Percentiles rank a stretch among this genome's conserved stretches.
phyloP scores from a whole-genome alignment of 2,329 filamentous ascomycete species.

The Orbilia quercus region DNA sequence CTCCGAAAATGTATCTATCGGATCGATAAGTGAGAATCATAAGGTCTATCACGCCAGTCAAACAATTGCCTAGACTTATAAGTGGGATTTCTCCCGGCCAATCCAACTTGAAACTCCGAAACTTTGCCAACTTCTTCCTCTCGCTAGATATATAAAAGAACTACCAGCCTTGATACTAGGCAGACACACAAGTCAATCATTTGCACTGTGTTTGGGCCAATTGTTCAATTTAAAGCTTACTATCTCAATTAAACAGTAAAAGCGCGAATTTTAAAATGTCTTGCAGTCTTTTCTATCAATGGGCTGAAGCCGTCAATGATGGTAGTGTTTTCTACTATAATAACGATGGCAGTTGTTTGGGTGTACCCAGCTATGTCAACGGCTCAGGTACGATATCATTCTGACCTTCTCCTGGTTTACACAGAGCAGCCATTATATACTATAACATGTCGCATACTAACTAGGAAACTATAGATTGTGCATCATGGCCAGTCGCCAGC shows the following conservation, averaged over 20 bases:
- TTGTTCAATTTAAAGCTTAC: constrained; percentile 19
- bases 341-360: constrained; percentile 17
- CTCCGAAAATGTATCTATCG: constrained; percentile 14
- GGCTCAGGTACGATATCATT: constrained; percentile 29
- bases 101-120: constrained; percentile 1
- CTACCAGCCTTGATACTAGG: constrained; percentile 1
- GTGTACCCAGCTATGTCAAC: constrained; percentile 45
- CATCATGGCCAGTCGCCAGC: constrained; percentile 27
- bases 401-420: neutral
- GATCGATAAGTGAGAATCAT: neutral
- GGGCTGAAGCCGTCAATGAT: neutral
- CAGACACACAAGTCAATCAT: constrained; percentile 7
- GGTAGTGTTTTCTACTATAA: constrained; percentile 39
- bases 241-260: neutral
- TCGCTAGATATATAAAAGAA: constrained; percentile 1
- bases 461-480: constrained; percentile 21
- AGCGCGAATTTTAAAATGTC: constrained; percentile 30
- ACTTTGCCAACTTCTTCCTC: constrained; percentile 37
- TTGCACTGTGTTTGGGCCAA: constrained; percentile 3
- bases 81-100: constrained; percentile 10
- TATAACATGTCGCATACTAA: constrained; percentile 11
- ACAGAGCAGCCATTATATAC: no score
- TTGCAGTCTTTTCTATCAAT: constrained; percentile 26
- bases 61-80: constrained; percentile 13
- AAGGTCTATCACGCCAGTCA: neutral